phyloP scores from a whole-genome alignment of 169 alveolate genomes.

The Babesia ovata region DNA sequence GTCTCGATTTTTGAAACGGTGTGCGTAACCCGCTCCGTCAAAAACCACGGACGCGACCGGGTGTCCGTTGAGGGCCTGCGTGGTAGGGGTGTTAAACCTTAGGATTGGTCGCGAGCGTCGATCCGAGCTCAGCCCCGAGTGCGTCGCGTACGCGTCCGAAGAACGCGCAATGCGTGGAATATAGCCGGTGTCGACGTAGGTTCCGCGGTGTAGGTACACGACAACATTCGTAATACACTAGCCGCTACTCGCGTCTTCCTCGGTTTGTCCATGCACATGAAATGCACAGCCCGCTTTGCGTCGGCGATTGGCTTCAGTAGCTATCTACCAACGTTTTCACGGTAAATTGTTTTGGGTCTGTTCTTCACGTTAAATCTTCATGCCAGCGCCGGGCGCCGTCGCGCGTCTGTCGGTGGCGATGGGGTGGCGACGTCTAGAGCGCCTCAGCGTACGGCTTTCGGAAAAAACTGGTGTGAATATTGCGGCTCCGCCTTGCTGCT shows the following conservation, averaged over 20 bases:
- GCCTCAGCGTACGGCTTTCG: neutral
- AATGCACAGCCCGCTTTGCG: slow-evolving; percentile 15
- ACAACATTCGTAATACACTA: too few relatives aligned
- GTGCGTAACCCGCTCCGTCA: too few relatives aligned
- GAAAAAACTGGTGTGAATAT: too few relatives aligned
- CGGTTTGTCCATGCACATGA: slow-evolving; percentile 14
- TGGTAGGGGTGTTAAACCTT: neutral
- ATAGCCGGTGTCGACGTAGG: too few relatives aligned
- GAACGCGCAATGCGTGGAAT: neutral
- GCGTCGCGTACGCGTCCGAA: neutral
- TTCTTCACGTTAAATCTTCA: neutral
- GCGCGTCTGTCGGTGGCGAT: neutral
- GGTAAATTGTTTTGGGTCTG: too few relatives aligned
- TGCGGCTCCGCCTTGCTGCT: too few relatives aligned
- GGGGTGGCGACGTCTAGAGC: slow-evolving; percentile 22
- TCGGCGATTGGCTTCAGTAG: neutral
- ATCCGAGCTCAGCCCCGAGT: neutral
- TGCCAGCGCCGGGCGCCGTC: neutral
- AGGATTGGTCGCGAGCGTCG: neutral
- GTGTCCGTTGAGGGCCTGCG: neutral
- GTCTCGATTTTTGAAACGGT: too few relatives aligned
- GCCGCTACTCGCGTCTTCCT: too few relatives aligned
- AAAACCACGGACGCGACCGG: too few relatives aligned
- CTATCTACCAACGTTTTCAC: too few relatives aligned
- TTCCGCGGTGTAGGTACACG: too few relatives aligned